Conservation (phyloP, 139 green algal genomes). For the Desmodesmus armatus region DNA sequence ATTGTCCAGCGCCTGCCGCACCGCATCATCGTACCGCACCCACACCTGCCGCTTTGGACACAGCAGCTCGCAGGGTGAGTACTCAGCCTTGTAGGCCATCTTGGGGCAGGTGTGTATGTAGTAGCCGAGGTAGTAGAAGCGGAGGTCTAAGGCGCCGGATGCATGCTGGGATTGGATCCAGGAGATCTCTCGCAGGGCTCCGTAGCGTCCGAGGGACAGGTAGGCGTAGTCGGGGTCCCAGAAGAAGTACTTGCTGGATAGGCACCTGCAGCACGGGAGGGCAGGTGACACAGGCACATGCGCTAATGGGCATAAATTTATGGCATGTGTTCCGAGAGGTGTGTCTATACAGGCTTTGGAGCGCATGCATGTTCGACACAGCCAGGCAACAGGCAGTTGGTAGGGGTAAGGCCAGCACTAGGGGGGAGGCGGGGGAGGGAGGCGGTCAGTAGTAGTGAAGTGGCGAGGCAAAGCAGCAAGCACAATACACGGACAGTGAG, state of each 20-base stretch:
- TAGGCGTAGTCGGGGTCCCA: conserved; percentile 88
- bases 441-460: too few relatives aligned
- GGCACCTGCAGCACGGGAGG: conserved; percentile 53
- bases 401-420: too few relatives aligned
- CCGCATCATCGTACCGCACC: conserved; percentile 50
- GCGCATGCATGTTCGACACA: too few relatives aligned
- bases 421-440: too few relatives aligned
- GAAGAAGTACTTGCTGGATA: conserved; percentile 95
- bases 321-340: too few relatives aligned
- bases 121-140: conserved; percentile 96
- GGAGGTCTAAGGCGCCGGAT: conserved; percentile 56
- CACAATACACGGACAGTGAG: too few relatives aligned
- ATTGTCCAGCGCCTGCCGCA: conserved; percentile 45
- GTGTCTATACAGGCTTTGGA: too few relatives aligned
- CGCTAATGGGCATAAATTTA: too few relatives aligned
- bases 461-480: too few relatives aligned
- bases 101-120: conserved; percentile 97
- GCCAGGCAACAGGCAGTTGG: too few relatives aligned
- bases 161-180: conserved; percentile 69
- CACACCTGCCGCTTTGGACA: conserved; percentile 75
- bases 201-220: conserved; percentile 81
- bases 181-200: conserved; percentile 85
- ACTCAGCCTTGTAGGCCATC: conserved; percentile 95
- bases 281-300: not conserved
- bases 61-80: conserved; percentile 89